phyloP scores from a whole-genome alignment of 2,329 filamentous ascomycete species.

The Fusarium marasasianum region DNA sequence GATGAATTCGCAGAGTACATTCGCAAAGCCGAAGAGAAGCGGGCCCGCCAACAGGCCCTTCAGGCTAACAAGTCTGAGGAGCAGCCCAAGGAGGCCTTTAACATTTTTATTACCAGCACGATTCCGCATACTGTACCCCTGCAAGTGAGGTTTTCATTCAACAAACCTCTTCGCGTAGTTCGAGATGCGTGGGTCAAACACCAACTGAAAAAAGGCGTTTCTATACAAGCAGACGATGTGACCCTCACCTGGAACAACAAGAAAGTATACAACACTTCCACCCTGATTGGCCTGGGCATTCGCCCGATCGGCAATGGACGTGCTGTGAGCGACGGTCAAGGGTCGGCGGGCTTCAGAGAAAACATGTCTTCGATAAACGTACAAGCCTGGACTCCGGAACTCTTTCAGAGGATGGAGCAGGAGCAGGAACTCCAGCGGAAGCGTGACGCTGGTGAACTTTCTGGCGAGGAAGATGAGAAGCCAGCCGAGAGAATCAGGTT shows the following conservation, averaged over 20 bases:
- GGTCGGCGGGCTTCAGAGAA: slow-evolving; percentile 68
- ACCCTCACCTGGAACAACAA: slow-evolving; percentile 83
- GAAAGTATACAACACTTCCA: slow-evolving; percentile 79
- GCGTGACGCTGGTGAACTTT: slow-evolving; percentile 53
- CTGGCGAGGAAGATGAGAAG: slow-evolving; percentile 46
- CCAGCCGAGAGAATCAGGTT: slow-evolving; percentile 50
- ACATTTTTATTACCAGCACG: slow-evolving; percentile 65
- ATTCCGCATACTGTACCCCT: slow-evolving; percentile 66
- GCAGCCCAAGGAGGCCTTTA: slow-evolving; percentile 38
- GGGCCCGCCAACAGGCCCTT: slow-evolving; percentile 41
- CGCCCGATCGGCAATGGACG: slow-evolving; percentile 54
- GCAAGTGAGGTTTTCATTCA: slow-evolving; percentile 69
- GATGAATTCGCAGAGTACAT: slow-evolving; percentile 59
- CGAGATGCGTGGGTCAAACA: slow-evolving; percentile 74
- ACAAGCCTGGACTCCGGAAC: slow-evolving; percentile 78
- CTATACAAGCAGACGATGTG: slow-evolving; percentile 56
- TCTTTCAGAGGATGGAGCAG: slow-evolving; percentile 61
- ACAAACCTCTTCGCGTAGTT: slow-evolving; percentile 73
- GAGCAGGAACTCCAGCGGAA: slow-evolving; percentile 59
- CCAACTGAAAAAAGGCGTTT: slow-evolving; percentile 59
- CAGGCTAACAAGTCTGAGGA: slow-evolving; percentile 17
- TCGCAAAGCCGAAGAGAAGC: slow-evolving; percentile 51
- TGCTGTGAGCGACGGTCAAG: slow-evolving; percentile 48
- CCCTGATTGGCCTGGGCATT: slow-evolving; percentile 74
- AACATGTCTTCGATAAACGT: slow-evolving; percentile 80